Evolutionary conservation across 2,329 filamentous ascomycete genomes (phyloP).

Genomic region (Xylariaceae sp.): DNA sequence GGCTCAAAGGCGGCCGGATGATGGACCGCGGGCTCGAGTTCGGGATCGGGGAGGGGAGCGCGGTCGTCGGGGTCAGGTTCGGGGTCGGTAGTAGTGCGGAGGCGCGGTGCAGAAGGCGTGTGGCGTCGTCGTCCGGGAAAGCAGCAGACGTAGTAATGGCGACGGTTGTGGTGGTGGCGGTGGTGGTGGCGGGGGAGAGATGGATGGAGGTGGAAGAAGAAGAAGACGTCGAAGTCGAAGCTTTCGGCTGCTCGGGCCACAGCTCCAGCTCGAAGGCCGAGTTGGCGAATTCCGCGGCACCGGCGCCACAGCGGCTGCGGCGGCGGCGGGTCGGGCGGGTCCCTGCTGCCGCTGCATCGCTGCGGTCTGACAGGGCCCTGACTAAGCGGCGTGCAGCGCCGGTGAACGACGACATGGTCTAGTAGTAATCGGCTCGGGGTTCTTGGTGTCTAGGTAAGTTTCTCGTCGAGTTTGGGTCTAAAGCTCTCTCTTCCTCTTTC

Average conservation of each 20-base stretch:
- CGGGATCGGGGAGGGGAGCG: neutral
- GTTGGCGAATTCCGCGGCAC: conserved; percentile 2
- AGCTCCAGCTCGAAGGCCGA: conserved; percentile 7
- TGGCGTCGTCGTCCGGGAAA: too few species aligned
- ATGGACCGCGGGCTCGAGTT: too few species aligned
- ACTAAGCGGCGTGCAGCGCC: conserved; percentile 26
- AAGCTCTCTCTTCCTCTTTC: too few species aligned
- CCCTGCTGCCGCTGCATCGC: neutral
- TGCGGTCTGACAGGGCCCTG: conserved; percentile 22
- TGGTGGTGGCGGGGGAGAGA: too few species aligned
- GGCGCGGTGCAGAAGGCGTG: neutral
- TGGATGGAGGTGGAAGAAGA: neutral
- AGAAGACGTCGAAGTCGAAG: neutral
- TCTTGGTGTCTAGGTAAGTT: too few species aligned
- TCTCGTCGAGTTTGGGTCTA: too few species aligned
- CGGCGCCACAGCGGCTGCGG: conserved; percentile 7
- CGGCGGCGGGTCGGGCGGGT: conserved; percentile 2
- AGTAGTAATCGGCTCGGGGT: neutral
- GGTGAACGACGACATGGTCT: conserved; percentile 11
- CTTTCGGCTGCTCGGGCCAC: conserved; percentile 6
- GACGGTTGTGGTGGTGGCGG: too few species aligned
- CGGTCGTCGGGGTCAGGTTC: conserved; percentile 1
- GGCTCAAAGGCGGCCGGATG: too few species aligned
- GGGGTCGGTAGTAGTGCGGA: neutral
- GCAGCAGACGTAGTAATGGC: too few species aligned